These are phyloP conservation scores for Neurospora sp. DNA, from an alignment of 495 filamentous ascomycete species.

Conservation along the genomic window DNA sequence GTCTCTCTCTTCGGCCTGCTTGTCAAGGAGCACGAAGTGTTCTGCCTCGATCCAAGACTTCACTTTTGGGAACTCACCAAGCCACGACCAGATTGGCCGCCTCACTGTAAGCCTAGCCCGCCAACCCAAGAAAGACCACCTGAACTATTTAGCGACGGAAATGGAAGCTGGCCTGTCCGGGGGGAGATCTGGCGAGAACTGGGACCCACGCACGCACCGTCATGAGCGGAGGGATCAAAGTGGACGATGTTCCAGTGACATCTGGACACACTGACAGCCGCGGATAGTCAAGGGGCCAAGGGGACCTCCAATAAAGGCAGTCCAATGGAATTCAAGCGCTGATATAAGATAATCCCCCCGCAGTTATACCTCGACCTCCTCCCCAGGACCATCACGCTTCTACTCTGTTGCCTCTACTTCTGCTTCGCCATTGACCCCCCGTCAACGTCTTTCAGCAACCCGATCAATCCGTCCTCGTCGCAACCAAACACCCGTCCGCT, in stretches of 20 bases:
- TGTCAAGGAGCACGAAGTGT: slow-evolving; percentile 16
- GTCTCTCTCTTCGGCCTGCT: slow-evolving; percentile 10
- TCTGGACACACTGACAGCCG: neutral
- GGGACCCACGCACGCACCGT: neutral
- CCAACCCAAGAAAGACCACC: neutral
- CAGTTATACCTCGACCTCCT: slow-evolving; percentile 12
- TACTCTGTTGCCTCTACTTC: slow-evolving; percentile 7
- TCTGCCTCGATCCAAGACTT: slow-evolving; percentile 5
- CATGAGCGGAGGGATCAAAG: neutral
- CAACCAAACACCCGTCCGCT: slow-evolving; percentile 22
- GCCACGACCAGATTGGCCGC: neutral
- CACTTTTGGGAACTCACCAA: neutral
- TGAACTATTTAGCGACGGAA: neutral
- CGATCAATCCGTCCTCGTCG: slow-evolving; percentile 13
- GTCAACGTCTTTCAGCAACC: slow-evolving; percentile 2
- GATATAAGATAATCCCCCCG: slow-evolving; percentile 10
- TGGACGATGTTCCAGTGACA: neutral
- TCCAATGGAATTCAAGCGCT: neutral
- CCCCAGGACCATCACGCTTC: slow-evolving; percentile 3
- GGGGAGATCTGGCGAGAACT: neutral
- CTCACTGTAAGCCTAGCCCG: neutral
- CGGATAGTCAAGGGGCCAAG: neutral
- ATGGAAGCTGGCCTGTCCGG: neutral
- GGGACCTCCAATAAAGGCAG: neutral
- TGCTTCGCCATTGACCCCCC: slow-evolving; percentile 7